Evolutionary conservation across 345 rosid genomes (phyloP), one percentile per base, ranked within the genome.

Genomic region (Rhizophora mangle): DNA sequence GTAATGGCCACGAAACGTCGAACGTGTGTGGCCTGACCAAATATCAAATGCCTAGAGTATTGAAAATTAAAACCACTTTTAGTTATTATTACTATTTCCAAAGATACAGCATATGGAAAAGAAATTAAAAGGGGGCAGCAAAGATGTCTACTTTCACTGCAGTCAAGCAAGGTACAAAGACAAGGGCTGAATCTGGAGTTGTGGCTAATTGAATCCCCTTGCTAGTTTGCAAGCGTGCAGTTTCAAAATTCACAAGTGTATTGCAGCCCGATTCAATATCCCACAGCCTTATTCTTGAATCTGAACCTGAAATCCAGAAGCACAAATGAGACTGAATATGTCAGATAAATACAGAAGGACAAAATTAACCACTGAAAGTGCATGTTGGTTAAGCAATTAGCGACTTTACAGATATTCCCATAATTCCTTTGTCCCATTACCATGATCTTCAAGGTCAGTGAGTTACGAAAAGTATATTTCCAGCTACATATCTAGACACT

Each of bases 281-380:
- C 98, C 98, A 94, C 80, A 92, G 72, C 76, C 96, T 83, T 83
- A 92, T 78, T 82, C 97, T 87, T 32, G 99, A 92, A 86, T 92
- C 99, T 52, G 97, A 95, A 58, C 97, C 97, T 92, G 84, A 62
- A 65, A 69, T 68, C 53, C 60, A 78, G 68, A 60, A 27, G 51
- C 47, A 46, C n/a, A 66, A 54, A 75, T 68, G 62, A 74, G 67
- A 59, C 61, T 66, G 15, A 64, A 6, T 32, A 22, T 20, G 26
- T 56, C 34, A 64, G 26, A 32, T 26, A 63, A 54, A 26, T 27
- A 30, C 26, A 64, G 37, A 39, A 2, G 30, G 24, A 58, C 59
- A 53, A 32, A 27, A 64, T 47, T 11, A 26, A 43, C 18, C 5
- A 0, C 49, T 43, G 18, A 43, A 13, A 43, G 49, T 13, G 49